Evolutionary conservation across 495 filamentous ascomycete species (phyloP).

Genomic region (Neurospora sp.): DNA sequence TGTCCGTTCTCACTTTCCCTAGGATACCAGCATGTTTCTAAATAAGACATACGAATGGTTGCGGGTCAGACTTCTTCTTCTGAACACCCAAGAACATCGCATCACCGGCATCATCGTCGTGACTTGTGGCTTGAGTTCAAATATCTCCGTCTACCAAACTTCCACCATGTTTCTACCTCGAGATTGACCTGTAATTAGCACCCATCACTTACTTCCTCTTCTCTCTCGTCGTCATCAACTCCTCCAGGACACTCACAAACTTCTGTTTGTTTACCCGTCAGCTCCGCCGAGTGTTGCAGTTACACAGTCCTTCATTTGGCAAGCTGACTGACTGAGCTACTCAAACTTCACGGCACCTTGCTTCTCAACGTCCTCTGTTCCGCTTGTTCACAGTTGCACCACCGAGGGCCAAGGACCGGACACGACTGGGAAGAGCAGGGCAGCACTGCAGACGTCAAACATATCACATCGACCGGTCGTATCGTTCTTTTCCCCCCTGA

Average conservation of each 20-base stretch:
- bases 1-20: not conserved
- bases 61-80: not conserved
- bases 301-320: not conserved
- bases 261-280: not conserved
- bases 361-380: not conserved
- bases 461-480: not conserved
- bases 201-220: not conserved
- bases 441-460: not conserved
- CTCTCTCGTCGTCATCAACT: not conserved
- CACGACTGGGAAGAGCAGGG: not conserved
- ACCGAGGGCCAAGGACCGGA: not conserved
- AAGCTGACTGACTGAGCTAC: not conserved
- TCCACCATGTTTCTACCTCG: not conserved
- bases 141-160: not conserved
- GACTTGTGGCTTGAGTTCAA: not conserved
- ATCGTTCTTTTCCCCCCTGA: not conserved
- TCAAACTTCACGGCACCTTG: not conserved
- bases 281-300: not conserved
- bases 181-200: not conserved
- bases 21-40: not conserved
- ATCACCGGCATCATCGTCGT: not conserved
- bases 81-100: not conserved
- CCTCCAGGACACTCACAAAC: not conserved
- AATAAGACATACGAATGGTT: not conserved
- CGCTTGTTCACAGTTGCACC: not conserved